Evolutionary conservation across 2,329 filamentous ascomycete species (phyloP), one percentile per base, ranked within the genome.

Genomic region (Fusarium chaquense): DNA sequence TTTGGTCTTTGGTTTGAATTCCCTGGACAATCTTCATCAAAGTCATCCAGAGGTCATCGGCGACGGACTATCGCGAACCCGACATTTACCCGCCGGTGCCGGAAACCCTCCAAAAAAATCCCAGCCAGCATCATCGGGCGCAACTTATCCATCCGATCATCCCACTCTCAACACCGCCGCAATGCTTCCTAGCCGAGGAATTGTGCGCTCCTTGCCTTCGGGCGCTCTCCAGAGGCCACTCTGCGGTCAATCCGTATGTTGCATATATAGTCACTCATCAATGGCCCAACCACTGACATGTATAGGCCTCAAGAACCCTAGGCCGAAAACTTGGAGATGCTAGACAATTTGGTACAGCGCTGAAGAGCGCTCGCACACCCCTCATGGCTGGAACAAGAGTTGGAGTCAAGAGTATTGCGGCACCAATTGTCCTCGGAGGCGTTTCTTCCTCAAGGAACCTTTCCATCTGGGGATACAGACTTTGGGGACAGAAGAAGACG

Each of bases 141-240:
- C 43, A 69, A 47, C 36, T 52, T 44, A 46, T 57, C 53, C 46
- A 61, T 45, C 62, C 69, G 67, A 62, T 58, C 53, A 69, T 52
- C 36, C 43, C 53, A 59, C 53, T 59, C 67, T 64, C 1, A 73
- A 69, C 56, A 60, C 64, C 73, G 75, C 69, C 77, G 78, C 71
- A 62, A 84, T 84, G 82, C 78, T 84, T 75, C 81, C 81, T 60
- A 83, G 82, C 67, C 81, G 81, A 81, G 82, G 81, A 74, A 77
- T 82, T 72, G 76, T 78, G 71, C 79, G 80, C 69, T 79, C 80
- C 55, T 65, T 81, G 58, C 77, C 80, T 67, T 77, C 79, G 43
- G 69, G 72, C 66, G 73, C 75, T 55, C 49, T 75, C 41, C 75
- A 76, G 66, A 78, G 75, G 69, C 77, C 76, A 56, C 46, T 77